Conservation (phyloP, 208 protist genomes). For the Leishmania mexicana region DNA sequence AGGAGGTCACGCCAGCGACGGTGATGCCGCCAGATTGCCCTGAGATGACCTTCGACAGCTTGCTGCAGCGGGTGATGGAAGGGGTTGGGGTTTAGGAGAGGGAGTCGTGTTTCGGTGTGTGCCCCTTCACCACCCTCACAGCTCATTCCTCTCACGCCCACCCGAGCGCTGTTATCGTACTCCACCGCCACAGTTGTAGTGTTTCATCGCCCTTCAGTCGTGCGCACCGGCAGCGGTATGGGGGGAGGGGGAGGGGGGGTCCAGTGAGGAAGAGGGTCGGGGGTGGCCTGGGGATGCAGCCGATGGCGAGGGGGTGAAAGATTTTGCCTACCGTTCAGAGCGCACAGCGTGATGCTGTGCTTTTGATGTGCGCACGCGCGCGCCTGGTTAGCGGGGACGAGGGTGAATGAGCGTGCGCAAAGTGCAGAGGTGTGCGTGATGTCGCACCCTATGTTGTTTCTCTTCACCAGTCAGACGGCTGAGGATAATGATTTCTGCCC, state of each 20-base stretch:
- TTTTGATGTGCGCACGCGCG: not conserved
- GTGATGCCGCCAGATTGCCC: conserved; percentile 67
- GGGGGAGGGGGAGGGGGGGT: not conserved
- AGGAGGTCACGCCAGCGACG: conserved; percentile 52
- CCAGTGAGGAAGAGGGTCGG: not conserved
- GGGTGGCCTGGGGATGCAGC: no score
- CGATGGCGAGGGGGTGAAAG: not conserved
- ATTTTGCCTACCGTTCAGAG: not conserved
- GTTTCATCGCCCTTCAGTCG: not conserved
- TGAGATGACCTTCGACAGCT: conserved; percentile 56
- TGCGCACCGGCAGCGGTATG: not conserved
- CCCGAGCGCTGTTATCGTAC: not conserved
- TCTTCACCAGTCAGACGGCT: not conserved
- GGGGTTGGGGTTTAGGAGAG: conserved; percentile 28
- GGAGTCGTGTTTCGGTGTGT: not conserved
- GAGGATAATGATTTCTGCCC: not conserved
- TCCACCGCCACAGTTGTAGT: not conserved
- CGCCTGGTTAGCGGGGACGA: not conserved
- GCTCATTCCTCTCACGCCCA: not conserved
- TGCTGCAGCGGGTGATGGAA: conserved; percentile 74
- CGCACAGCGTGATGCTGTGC: not conserved
- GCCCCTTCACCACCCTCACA: not conserved
- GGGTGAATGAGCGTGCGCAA: not conserved
- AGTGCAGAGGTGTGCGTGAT: not conserved
- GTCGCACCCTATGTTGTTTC: not conserved